These are phyloP conservation scores for Chloranthus sessilifolius DNA, from an alignment of 164 flowering plant species.

Conservation along the genomic window DNA sequence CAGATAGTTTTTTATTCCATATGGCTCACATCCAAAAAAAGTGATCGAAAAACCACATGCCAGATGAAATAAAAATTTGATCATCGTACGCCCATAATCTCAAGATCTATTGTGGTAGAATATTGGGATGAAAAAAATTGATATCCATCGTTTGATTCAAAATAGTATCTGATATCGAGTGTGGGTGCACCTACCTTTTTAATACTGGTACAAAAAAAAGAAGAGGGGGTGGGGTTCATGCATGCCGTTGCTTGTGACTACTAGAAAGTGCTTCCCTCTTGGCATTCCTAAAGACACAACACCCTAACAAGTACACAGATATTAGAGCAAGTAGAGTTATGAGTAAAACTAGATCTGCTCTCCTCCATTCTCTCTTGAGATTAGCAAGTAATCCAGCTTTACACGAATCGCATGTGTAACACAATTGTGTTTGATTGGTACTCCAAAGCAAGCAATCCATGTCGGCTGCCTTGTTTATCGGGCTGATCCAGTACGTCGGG, in stretches of 20 bases:
- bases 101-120: too few species aligned
- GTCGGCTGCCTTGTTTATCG: constrained; percentile 70
- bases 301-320: constrained; percentile 62
- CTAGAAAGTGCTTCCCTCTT: constrained; percentile 80
- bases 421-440: constrained; percentile 83
- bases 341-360: constrained; percentile 55
- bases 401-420: constrained; percentile 83
- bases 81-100: too few species aligned
- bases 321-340: constrained; percentile 64
- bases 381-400: constrained; percentile 84
- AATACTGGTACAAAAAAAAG: too few species aligned
- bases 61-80: too few species aligned
- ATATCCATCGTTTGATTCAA: too few species aligned
- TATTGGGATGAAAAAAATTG: too few species aligned
- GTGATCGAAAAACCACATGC: too few species aligned
- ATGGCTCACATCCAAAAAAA: too few species aligned
- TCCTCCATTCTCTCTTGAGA: constrained; percentile 73
- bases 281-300: constrained; percentile 87
- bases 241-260: constrained; percentile 75
- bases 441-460: constrained; percentile 83
- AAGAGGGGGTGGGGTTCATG: too few species aligned
- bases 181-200: too few species aligned
- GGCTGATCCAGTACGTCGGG: constrained; percentile 94
- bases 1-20: too few species aligned
- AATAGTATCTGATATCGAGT: too few species aligned